Conservation (phyloP, 371 early-diverging fungal species). For the Zopfochytrium polystomum region DNA sequence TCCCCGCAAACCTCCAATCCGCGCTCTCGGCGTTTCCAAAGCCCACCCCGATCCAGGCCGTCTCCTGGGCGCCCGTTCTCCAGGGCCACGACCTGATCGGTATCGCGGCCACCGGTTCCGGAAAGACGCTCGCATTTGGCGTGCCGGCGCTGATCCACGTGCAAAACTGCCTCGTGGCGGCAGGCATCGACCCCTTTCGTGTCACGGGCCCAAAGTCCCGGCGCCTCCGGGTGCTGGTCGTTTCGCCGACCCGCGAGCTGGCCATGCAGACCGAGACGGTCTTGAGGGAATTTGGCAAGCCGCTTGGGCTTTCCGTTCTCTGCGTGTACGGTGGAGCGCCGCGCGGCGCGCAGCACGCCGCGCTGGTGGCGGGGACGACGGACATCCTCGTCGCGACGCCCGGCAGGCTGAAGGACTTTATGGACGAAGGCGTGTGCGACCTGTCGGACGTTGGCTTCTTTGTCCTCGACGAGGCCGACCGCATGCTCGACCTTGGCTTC, state of each 20-base stretch:
- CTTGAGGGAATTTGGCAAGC: constrained; percentile 34
- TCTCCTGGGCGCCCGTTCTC: constrained; percentile 63
- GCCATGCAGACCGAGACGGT: constrained; percentile 88
- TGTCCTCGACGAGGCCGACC: constrained; percentile 98
- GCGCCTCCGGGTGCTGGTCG: constrained; percentile 70
- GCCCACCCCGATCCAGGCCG: constrained; percentile 94
- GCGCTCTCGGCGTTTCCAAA: constrained; percentile 72
- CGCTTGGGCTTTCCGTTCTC: constrained; percentile 18
- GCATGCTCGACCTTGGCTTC: constrained; percentile 96
- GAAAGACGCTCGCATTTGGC: constrained; percentile 93
- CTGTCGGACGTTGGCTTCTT: constrained; percentile 79
- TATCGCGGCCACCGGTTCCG: constrained; percentile 66
- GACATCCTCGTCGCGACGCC: constrained; percentile 96
- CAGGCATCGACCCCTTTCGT: no score
- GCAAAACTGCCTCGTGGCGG: constrained; percentile 28
- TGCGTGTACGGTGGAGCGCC: constrained; percentile 54
- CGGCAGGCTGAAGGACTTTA: constrained; percentile 95
- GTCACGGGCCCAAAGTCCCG: constrained; percentile 22
- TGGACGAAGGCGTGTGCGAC: constrained; percentile 71
- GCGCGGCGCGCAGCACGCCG: constrained; percentile 65
- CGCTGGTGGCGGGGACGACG: constrained; percentile 64
- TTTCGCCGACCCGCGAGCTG: constrained; percentile 96
- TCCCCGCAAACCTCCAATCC: constrained; percentile 46
- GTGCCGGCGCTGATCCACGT: constrained; percentile 69
- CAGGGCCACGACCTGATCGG: constrained; percentile 63